Evolutionary conservation across 2,329 filamentous ascomycete genomes (phyloP).

Genomic region (Curvularia hawaiiensis): DNA sequence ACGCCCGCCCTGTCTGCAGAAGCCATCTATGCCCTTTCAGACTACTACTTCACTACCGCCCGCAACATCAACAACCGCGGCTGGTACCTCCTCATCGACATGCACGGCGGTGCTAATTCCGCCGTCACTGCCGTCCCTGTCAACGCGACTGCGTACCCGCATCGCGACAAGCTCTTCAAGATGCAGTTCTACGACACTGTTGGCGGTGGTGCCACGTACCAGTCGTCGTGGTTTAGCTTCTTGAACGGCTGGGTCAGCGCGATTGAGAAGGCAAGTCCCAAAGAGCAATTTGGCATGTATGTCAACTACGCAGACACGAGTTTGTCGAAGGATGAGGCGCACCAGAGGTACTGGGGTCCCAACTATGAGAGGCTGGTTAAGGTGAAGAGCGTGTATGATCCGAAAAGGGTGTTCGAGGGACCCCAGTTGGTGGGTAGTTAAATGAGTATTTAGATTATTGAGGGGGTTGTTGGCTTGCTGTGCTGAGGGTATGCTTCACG

Average conservation of each 20-base stretch:
- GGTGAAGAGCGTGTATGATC: conserved; percentile 45
- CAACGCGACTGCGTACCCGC: conserved; percentile 30
- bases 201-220: too few species aligned
- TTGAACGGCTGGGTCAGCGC: conserved; percentile 48
- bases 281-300: conserved; percentile 52
- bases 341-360: conserved; percentile 52
- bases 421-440: conserved; percentile 31
- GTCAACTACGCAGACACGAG: conserved; percentile 58
- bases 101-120: conserved; percentile 29
- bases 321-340: conserved; percentile 50
- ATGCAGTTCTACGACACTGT: conserved; percentile 37
- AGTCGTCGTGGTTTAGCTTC: conserved; percentile 44
- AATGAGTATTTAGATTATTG: background rate
- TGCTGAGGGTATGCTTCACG: background rate
- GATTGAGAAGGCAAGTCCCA: conserved; percentile 30
- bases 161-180: conserved; percentile 36
- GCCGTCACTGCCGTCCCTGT: conserved; percentile 15
- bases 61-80: conserved; percentile 15
- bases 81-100: conserved; percentile 38
- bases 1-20: conserved; percentile 21
- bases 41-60: conserved; percentile 33
- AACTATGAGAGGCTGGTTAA: conserved; percentile 39
- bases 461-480: background rate
- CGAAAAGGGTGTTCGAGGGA: conserved; percentile 35
- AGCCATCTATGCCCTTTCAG: conserved; percentile 22